These are phyloP conservation scores for Aquilaria agallochum DNA, from an alignment of 441 rosid genomes.

Conservation along the genomic window DNA sequence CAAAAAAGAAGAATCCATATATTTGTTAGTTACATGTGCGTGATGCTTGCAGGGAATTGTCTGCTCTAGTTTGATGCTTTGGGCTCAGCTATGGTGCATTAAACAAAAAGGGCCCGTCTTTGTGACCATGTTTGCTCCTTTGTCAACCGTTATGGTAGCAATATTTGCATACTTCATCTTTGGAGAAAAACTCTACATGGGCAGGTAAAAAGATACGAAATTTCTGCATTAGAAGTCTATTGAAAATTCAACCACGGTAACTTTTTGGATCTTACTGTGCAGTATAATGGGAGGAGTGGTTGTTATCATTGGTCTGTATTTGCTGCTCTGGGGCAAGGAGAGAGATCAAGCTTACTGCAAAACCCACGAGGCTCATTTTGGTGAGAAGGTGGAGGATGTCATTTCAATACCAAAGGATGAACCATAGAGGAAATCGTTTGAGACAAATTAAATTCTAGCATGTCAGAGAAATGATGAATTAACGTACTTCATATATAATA, in stretches of 20 bases:
- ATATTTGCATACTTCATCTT: conserved; percentile 42
- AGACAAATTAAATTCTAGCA: too few species aligned
- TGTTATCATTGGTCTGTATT: conserved; percentile 27
- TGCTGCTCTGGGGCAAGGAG: conserved; percentile 35
- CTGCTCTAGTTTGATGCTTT: conserved; percentile 25
- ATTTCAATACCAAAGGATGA: conserved; percentile 16
- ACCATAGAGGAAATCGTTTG: background rate
- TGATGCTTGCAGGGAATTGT: conserved; percentile 30
- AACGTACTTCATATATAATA: too few species aligned
- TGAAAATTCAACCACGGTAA: background rate
- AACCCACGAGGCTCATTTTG: conserved; percentile 12
- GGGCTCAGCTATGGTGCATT: conserved; percentile 46
- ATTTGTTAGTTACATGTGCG: too few species aligned
- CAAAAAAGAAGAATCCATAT: background rate
- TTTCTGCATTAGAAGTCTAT: background rate
- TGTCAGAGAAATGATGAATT: too few species aligned
- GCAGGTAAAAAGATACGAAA: conserved; percentile 25
- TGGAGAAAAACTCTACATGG: conserved; percentile 39
- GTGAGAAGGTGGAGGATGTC: conserved; percentile 6
- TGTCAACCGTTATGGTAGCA: conserved; percentile 33
- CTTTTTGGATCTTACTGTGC: conserved; percentile 10
- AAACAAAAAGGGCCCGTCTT: conserved; percentile 47
- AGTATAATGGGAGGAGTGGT: conserved; percentile 32
- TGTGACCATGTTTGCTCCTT: conserved; percentile 46
- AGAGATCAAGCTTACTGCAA: conserved; percentile 18